Evolutionary conservation across 2,329 filamentous ascomycete genomes (phyloP), one percentile per base, ranked within the genome.

Genomic region (Knufia fluminis): DNA sequence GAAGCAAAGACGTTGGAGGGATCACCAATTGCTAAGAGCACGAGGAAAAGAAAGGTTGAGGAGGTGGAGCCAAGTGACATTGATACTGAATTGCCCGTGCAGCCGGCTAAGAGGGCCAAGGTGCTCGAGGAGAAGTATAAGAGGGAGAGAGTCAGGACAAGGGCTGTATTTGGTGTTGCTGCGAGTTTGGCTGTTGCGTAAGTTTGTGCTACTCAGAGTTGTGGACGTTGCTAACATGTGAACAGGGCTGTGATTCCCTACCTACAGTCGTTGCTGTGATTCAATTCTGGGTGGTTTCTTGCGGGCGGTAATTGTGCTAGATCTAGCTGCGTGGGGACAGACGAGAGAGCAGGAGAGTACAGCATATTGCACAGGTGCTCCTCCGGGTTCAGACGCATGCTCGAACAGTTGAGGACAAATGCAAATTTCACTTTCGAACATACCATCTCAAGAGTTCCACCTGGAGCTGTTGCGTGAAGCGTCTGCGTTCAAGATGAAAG

Each of bases 181-280:
- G 88, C 88, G 51, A 92, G 87, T 41, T 76, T 96, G 65, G 87
- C 86, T 50, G 78, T 96, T 66, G 90, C 90, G 92, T 97, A 79
- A 72, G 89, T 84, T 49, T 24, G 38, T 46, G 12, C n/a, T n/a
- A n/a, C 14, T 38, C 20, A 14, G 17, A 22, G 39, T 42, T 38
- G 16, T n/a, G 20, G 39, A 40, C 24, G 9, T 6, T 26, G 31
- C 26, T 17, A 35, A 50, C 59, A 57, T 54, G 65, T 40, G 19
- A 49, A 1, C 50, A 73, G 70, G 42, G 69, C 69, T 35, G 66
- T 68, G 12, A 71, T 73, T 58, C 70, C 70, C 20, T 73, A 71
- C 58, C 71, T 72, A 22, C 45, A 48, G 35, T 39, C 45, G 17
- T 40, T 48, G 39, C 36, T 48, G 31, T 48, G 28, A 48, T 39